A percentile compares a stretch with the other conserved stretches of the same genome.
phyloP scores from a whole-genome alignment of 1,284 basidiomycete genomes.

The Leccinum angustisporum region DNA sequence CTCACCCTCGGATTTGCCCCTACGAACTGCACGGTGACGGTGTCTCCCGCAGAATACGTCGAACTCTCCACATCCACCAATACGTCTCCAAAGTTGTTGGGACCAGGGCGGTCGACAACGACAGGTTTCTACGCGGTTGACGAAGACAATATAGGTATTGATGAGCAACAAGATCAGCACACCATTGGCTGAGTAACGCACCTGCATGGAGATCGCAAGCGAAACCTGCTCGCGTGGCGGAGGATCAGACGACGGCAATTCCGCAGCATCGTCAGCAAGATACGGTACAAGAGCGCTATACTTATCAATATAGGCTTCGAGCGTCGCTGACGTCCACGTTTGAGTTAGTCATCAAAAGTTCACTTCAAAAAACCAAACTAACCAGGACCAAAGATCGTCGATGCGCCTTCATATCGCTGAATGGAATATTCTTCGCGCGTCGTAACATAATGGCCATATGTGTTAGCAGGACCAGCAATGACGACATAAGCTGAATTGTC shows the following conservation, averaged over 20 bases:
- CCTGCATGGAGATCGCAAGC: conserved; percentile 69
- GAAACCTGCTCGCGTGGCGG: conserved; percentile 66
- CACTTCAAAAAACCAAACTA: conserved; percentile 28
- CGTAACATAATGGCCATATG: conserved; percentile 75
- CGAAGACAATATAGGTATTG: background rate
- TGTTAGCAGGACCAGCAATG: conserved; percentile 77
- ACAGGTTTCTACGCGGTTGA: conserved; percentile 51
- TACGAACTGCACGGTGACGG: conserved; percentile 65
- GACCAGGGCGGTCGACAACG: conserved; percentile 57
- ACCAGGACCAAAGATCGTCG: conserved; percentile 79
- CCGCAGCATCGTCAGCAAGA: conserved; percentile 51
- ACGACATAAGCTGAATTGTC: conserved; percentile 71
- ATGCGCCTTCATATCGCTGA: conserved; percentile 82
- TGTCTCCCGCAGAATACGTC: conserved; percentile 56
- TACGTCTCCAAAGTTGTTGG: conserved; percentile 66
- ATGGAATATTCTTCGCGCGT: conserved; percentile 75
- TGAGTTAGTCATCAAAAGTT: background rate
- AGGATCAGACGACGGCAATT: conserved; percentile 55
- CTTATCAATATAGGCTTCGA: conserved; percentile 79
- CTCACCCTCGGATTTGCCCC: conserved; percentile 77
- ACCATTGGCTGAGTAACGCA: conserved; percentile 22
- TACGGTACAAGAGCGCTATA: conserved; percentile 66
- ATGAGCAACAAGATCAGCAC: background rate
- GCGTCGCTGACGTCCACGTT: conserved; percentile 47
- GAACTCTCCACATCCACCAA: conserved; percentile 55